These are phyloP conservation scores for Pachysolen tannophilus DNA, from an alignment of 805 yeast genomes.

Conservation along the genomic window DNA sequence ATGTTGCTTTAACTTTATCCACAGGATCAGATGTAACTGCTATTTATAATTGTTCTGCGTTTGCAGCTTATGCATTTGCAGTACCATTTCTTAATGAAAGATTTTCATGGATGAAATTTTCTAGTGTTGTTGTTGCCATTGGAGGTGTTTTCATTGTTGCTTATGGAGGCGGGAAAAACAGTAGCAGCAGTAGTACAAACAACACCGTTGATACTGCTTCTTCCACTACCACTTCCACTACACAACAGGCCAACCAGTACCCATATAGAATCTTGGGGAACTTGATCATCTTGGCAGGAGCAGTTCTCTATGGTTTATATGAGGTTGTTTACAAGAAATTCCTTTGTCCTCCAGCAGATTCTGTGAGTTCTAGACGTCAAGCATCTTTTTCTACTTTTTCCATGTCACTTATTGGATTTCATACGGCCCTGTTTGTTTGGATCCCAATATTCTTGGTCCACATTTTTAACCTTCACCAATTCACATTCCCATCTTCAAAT, in stretches of 20 bases:
- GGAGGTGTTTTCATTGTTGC: conserved; percentile 75
- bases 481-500: conserved; percentile 39
- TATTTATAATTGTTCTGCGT: conserved; percentile 83
- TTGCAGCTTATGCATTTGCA: conserved; percentile 80
- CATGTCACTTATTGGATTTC: conserved; percentile 59
- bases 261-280: conserved; percentile 67
- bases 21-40: conserved; percentile 86
- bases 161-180: conserved; percentile 37
- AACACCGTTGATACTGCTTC: too few relatives aligned
- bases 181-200: too few relatives aligned
- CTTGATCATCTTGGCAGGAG: conserved; percentile 61
- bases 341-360: conserved; percentile 64
- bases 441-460: conserved; percentile 40
- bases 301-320: conserved; percentile 71
- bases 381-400: conserved; percentile 74
- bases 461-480: conserved; percentile 45
- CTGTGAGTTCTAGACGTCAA: conserved; percentile 57
- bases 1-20: conserved; percentile 70
- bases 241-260: too few relatives aligned
- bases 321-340: conserved; percentile 75
- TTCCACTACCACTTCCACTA: too few relatives aligned
- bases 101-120: conserved; percentile 53
- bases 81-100: conserved; percentile 63
- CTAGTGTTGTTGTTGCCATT: conserved; percentile 65
- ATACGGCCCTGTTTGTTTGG: conserved; percentile 44